Evolutionary conservation across 352 stramenopile species (phyloP), one percentile per base, ranked within the genome.

Genomic region (Elongisporangium anandrum): DNA sequence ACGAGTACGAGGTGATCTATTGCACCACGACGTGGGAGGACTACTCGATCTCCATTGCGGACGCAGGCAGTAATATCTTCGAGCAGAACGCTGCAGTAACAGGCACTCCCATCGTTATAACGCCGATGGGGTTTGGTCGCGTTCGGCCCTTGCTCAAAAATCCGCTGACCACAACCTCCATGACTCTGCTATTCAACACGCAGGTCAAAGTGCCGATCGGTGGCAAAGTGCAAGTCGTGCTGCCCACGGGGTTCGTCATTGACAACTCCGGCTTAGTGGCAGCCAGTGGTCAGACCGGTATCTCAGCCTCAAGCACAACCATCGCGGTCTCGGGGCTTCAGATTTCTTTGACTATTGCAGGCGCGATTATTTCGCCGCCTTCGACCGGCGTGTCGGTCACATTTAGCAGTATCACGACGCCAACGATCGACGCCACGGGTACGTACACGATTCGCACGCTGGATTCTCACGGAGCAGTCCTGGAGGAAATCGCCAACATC

Each of bases 41-140:
- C 7, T 88, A 87, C 61, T 64, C 64, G 8, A 59, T 88, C 15
- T 56, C 16, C 0, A 66, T 87, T 22, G 66, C 54, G 2, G 79
- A 90, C 55, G 67, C 61, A 20, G 59, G 50, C 10, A 61, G 56
- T 8, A 79, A 85, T 3, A 5, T 77, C 19, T 89, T 80, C 17
- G 75, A 87, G 48, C 24, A 68, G 23, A 67, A 68, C 12, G 65
- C 66, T 1, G 64, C 67, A 8, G 65, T 92, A 19, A 22, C 73
- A 7, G 81, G 79, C 3, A 84, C 75, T 2, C 72, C 70, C 22
- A 86, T 92, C 57, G 65, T 89, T n/a, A 89, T 88, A 63, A 87
- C 84, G 52, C 69, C 68, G 16, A 64, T 91, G 6, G 16, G 48
- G 0, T 87, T 75, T 55, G 81, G 65, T 0, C 75, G 75, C 38